Conservation (phyloP, 768 basidiomycete genomes). For the Mycena metata region DNA sequence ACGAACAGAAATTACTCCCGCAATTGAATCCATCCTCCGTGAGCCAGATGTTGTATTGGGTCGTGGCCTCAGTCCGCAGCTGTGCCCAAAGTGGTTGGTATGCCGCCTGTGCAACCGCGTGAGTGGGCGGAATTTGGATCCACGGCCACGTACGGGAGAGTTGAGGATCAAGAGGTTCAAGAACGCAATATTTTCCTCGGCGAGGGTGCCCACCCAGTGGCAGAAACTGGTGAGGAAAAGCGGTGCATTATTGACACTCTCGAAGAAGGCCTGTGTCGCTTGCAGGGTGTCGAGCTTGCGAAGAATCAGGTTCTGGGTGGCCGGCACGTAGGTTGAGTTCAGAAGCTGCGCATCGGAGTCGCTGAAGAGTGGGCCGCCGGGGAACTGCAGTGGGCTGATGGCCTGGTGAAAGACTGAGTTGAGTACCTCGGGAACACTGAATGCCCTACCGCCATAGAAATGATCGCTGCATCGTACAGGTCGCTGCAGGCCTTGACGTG, state of each 20-base stretch:
- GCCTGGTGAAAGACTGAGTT: conserved; percentile 12
- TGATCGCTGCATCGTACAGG: conserved; percentile 13
- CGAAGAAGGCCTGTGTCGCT: conserved; percentile 14
- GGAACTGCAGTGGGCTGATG: conserved; percentile 13
- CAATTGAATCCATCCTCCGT: conserved; percentile 25
- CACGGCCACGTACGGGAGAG: conserved; percentile 3
- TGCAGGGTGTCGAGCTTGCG: conserved; percentile 11
- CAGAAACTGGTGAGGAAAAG: conserved; percentile 21
- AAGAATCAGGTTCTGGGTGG: conserved; percentile 13
- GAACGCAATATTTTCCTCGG: conserved; percentile 7
- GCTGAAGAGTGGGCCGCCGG: conserved; percentile 15
- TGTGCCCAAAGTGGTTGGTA: conserved; percentile 13
- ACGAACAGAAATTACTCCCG: conserved; percentile 10
- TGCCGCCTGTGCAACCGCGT: conserved; percentile 7
- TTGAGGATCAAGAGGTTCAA: conserved; percentile 3
- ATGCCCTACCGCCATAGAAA: conserved; percentile 10
- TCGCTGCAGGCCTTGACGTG: conserved; percentile 27
- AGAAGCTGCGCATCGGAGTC: conserved; percentile 18
- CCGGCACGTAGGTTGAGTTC: conserved; percentile 8
- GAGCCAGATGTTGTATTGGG: conserved; percentile 20
- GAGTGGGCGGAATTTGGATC: not conserved
- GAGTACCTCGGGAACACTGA: conserved; percentile 1
- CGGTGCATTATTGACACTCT: conserved; percentile 15
- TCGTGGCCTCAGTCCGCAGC: conserved; percentile 3
- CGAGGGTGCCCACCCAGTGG: conserved; percentile 18